phyloP scores from a whole-genome alignment of 2,329 filamentous ascomycete genomes.

The Pestalotiopsis sp. region DNA sequence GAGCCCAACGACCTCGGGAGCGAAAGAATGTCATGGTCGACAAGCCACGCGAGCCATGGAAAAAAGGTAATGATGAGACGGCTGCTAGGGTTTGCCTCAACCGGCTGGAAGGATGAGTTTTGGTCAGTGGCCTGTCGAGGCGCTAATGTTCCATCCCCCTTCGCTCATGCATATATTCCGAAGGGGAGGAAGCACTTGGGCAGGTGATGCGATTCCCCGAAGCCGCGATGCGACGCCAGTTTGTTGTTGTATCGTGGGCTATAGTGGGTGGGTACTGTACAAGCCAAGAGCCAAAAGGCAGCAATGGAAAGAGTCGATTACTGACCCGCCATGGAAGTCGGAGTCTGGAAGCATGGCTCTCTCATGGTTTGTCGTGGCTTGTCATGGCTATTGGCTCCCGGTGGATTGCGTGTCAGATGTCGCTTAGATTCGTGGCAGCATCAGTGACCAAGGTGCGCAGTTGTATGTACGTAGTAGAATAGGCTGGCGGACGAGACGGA shows the following conservation, averaged over 20 bases:
- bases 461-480: too few species aligned
- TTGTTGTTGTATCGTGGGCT: background rate
- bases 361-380: background rate
- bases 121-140: background rate
- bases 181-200: constrained; percentile 1
- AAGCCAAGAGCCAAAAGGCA: background rate
- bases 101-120: background rate
- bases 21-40: background rate
- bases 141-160: constrained; percentile 10
- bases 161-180: background rate
- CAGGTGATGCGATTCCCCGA: constrained; percentile 14
- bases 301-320: background rate
- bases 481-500: background rate
- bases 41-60: background rate
- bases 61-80: background rate
- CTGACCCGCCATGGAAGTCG: background rate
- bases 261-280: background rate
- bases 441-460: background rate
- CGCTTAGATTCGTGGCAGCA: constrained; percentile 7
- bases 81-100: background rate
- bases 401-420: constrained; percentile 5
- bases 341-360: background rate
- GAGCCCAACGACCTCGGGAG: background rate
- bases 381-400: background rate
- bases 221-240: constrained; percentile 6